Conservation (phyloP, 2,329 filamentous ascomycete species). For the Blastomyces emzantsi region DNA sequence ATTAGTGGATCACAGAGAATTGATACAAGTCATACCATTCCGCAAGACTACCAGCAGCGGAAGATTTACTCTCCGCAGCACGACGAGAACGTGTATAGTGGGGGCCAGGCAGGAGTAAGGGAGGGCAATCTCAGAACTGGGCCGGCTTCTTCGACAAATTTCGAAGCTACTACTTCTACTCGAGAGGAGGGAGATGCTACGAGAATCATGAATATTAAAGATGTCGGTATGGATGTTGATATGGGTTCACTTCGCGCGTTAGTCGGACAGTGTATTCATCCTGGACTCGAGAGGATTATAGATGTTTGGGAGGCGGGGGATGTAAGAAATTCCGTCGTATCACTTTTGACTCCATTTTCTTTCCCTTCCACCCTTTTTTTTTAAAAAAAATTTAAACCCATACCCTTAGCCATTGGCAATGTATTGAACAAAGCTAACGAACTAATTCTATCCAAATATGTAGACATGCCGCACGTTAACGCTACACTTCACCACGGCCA, state of each 20-base stretch:
- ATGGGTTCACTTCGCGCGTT: constrained; percentile 31
- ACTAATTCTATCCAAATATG: not conserved
- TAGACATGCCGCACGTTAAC: constrained; percentile 29
- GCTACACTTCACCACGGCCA: constrained; percentile 42
- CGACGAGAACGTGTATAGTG: not conserved
- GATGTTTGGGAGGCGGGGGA: constrained; percentile 33
- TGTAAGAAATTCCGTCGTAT: constrained; percentile 27
- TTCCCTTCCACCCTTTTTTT: no score
- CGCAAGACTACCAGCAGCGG: not conserved
- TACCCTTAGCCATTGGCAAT: not conserved
- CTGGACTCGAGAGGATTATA: constrained; percentile 39
- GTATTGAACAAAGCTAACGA: not conserved
- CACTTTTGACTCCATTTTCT: not conserved
- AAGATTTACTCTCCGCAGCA: not conserved
- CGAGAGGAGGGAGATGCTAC: constrained; percentile 35
- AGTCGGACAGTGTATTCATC: constrained; percentile 29
- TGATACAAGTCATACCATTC: not conserved
- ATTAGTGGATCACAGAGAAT: not conserved
- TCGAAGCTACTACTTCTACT: constrained; percentile 11
- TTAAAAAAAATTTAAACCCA: no score
- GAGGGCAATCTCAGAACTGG: not conserved
- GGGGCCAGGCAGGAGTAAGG: not conserved
- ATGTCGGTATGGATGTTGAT: constrained; percentile 33
- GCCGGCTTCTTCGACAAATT: not conserved
- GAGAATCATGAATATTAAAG: constrained; percentile 39